These are phyloP conservation scores for Bothriochloa decipiens DNA, from an alignment of 176 grass and related monocot genomes.

Conservation along the genomic window DNA sequence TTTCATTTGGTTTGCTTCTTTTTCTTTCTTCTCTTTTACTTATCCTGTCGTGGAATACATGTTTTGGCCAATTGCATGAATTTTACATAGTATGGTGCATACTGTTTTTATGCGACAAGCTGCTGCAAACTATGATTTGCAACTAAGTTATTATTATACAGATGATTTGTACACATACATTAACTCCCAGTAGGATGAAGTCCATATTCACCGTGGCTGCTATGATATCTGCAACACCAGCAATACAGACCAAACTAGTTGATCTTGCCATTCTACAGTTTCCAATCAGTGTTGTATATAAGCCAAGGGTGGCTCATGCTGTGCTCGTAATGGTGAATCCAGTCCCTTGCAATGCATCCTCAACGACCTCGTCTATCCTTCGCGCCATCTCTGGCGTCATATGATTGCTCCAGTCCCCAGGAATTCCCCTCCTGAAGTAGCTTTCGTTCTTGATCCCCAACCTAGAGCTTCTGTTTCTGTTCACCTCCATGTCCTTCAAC, in stretches of 20 bases:
- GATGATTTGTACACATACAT: neutral
- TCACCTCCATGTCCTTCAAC: neutral
- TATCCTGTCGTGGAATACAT: neutral
- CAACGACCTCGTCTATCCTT: neutral
- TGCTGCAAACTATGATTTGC: neutral
- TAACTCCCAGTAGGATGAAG: neutral
- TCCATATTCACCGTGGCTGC: no score
- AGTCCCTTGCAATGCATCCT: neutral
- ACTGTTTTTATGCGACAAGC: neutral
- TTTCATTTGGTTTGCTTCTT: no score
- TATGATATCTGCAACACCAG: no score
- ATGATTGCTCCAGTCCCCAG: neutral
- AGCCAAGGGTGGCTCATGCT: neutral
- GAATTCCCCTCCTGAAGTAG: neutral
- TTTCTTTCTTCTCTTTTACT: neutral
- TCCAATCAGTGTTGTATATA: no score
- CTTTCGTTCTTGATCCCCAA: neutral
- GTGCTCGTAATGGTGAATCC: neutral
- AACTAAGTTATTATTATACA: neutral
- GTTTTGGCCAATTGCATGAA: neutral
- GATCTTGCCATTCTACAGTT: no score
- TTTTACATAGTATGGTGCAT: neutral
- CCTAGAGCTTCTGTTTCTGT: neutral
- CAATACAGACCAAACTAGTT: no score
- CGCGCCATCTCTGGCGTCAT: conserved; percentile 27